Evolutionary conservation across 371 early-diverging fungal genomes (phyloP), one percentile per base, ranked within the genome.

Genomic region (Nosema muscidifuracis): DNA sequence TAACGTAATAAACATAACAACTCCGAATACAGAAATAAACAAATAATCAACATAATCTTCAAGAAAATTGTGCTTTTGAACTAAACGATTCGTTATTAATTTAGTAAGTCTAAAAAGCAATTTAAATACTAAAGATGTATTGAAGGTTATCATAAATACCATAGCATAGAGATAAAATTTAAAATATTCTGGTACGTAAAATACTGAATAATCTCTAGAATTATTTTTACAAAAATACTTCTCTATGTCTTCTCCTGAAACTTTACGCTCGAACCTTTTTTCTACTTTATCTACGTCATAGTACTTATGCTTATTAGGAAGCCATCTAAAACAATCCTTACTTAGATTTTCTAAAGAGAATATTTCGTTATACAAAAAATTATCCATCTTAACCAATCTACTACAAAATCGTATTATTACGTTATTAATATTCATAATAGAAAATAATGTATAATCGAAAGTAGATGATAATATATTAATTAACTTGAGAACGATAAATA

Each of bases 151-250:
- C n/a, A 47, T 10, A 13, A 47, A n/a, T 4, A n/a, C 4, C 13
- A 47, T n/a, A 3, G 20, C 3, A 6, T 4, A 13, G 4, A 12
- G 47, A 47, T 47, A 47, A n/a, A 47, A 12, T n/a, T 47, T 47
- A 20, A n/a, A n/a, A 47, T 10, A 47, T n/a, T 47, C n/a, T 20
- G 47, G 47, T 10, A 47, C 20, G n/a, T 12, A 47, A 47, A 47
- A 47, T 47, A 47, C 4, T n/a, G 10, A 4, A 47, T 10, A 47
- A 20, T 47, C 20, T n/a, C n/a, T 47, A n/a, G 4, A 10, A 20
- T 47, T 13, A 47, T 30, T 55, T n/a, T 28, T 55, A 12, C n/a
- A 3, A 55, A 55, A 55, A 55, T 55, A 55, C 24, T 55, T 55
- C 7, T 55, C 56, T 24, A 55, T 10, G 7, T 55, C 30, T 28